phyloP scores from a whole-genome alignment of 1,284 basidiomycete species.

The Leccinum fuscescens region DNA sequence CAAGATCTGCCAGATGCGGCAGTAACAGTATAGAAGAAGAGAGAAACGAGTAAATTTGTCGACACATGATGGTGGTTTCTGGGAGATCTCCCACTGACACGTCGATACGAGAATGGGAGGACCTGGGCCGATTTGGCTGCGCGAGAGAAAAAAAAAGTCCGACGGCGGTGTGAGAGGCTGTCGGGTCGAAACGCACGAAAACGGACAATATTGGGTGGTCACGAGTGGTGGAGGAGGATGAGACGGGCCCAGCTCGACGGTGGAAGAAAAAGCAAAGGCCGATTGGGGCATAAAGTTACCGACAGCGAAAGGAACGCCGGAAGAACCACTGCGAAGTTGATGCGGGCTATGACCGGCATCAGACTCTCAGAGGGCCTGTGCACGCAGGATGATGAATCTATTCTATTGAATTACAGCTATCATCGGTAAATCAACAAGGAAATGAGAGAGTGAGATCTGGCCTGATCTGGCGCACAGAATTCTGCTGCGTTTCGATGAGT shows the following conservation, averaged over 20 bases:
- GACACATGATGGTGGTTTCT: constrained; percentile 15
- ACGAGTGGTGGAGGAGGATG: constrained; percentile 5
- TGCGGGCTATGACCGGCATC: constrained; percentile 27
- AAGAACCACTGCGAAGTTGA: constrained; percentile 28
- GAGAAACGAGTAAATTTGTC: constrained; percentile 13
- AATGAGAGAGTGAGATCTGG: constrained; percentile 24
- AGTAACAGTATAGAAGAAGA: constrained; percentile 6
- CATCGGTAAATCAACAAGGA: constrained; percentile 32
- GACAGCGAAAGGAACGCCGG: constrained; percentile 26
- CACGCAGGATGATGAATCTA: constrained; percentile 18
- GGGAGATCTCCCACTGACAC: constrained; percentile 27
- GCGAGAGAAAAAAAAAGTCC: constrained; percentile 17
- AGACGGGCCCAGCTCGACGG: constrained; percentile 5
- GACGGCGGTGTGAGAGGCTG: constrained; percentile 25
- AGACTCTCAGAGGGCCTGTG: constrained; percentile 19
- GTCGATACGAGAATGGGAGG: constrained; percentile 8
- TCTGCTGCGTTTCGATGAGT: constrained; percentile 22
- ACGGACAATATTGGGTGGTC: neutral
- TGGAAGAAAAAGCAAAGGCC: constrained; percentile 12
- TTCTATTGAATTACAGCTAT: constrained; percentile 25
- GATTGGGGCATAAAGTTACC: constrained; percentile 30
- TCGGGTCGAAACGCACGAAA: constrained; percentile 5
- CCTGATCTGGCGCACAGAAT: constrained; percentile 18
- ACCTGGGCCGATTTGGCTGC: constrained; percentile 22
- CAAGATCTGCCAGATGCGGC: constrained; percentile 23